These are phyloP conservation scores for Ceratocystis colombiana DNA, from an alignment of 2,329 filamentous ascomycete species.

Conservation along the genomic window DNA sequence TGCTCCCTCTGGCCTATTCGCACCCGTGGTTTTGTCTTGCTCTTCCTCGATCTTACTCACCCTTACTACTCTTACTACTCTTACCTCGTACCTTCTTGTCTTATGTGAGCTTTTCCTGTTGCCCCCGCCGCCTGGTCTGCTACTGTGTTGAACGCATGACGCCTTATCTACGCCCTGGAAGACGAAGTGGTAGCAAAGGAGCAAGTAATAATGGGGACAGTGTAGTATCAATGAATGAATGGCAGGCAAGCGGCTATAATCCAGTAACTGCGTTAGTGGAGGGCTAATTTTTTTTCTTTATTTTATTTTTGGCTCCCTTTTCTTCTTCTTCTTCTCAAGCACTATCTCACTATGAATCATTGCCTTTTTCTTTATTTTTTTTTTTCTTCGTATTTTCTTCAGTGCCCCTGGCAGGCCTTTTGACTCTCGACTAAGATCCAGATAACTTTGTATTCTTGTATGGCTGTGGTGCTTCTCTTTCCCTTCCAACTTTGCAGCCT, in stretches of 20 bases:
- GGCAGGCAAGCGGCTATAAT: neutral
- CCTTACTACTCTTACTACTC: neutral
- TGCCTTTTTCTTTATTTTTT: neutral
- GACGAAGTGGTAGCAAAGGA: neutral
- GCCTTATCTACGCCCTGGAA: slow-evolving; percentile 13
- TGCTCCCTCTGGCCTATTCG: neutral
- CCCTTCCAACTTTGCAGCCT: neutral
- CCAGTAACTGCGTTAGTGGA: neutral
- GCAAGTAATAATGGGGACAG: neutral
- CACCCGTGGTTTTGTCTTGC: neutral
- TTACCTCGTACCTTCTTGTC: neutral
- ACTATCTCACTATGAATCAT: neutral
- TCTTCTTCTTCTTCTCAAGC: neutral
- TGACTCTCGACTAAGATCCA: neutral
- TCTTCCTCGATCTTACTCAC: neutral
- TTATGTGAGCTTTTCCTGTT: neutral
- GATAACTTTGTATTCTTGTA: too few relatives aligned
- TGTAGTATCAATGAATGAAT: neutral
- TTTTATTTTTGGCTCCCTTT: neutral
- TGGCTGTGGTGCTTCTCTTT: neutral
- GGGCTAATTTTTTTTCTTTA: neutral
- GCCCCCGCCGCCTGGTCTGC: neutral
- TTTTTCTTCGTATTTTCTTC: neutral
- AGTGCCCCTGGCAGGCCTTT: slow-evolving; percentile 11
- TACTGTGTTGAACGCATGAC: neutral